Evolutionary conservation across 2,329 filamentous ascomycete species (phyloP).

Genomic region (Aspergillus floridensis): DNA sequence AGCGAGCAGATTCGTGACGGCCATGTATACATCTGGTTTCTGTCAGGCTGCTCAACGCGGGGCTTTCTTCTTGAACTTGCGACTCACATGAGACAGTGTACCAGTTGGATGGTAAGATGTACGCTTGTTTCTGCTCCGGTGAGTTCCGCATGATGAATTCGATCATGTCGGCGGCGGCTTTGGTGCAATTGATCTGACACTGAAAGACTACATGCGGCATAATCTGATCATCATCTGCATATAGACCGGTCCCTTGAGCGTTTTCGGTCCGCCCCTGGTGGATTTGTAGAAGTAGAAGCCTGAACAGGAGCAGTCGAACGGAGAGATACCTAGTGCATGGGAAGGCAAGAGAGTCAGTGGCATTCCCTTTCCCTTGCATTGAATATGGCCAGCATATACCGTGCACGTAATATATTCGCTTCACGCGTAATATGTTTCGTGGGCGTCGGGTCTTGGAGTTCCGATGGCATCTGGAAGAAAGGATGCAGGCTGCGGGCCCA

Average conservation of each 20-base stretch:
- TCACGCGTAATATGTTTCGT: slow-evolving; percentile 1
- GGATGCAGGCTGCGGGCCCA: neutral
- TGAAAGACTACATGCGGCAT: neutral
- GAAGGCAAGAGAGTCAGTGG: neutral
- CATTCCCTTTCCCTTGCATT: neutral
- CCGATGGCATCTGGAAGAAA: slow-evolving; percentile 1
- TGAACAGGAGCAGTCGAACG: slow-evolving; percentile 13
- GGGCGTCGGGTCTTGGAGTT: neutral
- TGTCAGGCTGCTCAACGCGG: no score
- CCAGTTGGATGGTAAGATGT: neutral
- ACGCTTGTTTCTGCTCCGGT: neutral
- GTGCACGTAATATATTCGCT: neutral
- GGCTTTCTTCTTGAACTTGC: neutral
- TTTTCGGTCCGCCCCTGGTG: neutral
- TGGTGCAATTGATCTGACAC: neutral
- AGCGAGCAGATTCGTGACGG: slow-evolving; percentile 12
- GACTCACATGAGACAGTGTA: neutral
- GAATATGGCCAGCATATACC: neutral
- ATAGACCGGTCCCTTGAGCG: neutral
- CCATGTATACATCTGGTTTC: slow-evolving; percentile 14
- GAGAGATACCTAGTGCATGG: slow-evolving; percentile 10
- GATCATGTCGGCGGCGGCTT: neutral
- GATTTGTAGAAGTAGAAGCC: slow-evolving; percentile 10
- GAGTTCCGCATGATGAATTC: neutral
- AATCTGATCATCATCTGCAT: neutral